Conservation (phyloP, 2,329 filamentous ascomycete species). For the Penicillium decumbens region DNA sequence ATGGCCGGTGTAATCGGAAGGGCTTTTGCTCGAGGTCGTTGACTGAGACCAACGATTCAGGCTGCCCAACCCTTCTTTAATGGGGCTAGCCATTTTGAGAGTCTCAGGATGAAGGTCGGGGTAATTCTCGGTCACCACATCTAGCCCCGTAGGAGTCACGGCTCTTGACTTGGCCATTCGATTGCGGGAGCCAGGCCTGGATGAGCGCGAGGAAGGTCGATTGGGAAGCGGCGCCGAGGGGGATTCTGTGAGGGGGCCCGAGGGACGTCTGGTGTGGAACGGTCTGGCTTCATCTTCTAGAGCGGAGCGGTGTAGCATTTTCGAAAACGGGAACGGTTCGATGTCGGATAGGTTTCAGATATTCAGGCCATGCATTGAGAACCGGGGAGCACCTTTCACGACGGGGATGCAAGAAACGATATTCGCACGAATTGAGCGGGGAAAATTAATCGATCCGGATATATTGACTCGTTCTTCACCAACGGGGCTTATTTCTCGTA, state of each 20-base stretch:
- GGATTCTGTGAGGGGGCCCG: conserved; percentile 13
- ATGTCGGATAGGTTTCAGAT: conserved; percentile 2
- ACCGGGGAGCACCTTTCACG: not conserved
- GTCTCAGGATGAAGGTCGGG: conserved; percentile 11
- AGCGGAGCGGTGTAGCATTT: conserved; percentile 25
- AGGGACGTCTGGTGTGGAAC: conserved; percentile 20
- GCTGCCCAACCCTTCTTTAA: conserved; percentile 47
- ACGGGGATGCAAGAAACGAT: not conserved
- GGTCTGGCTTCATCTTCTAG: conserved; percentile 21
- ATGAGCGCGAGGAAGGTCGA: conserved; percentile 20
- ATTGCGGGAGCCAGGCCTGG: conserved; percentile 18
- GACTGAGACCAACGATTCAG: conserved; percentile 58
- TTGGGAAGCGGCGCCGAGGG: conserved; percentile 11
- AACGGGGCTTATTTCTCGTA: not conserved
- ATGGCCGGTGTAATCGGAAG: conserved; percentile 23
- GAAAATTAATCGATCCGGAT: conserved; percentile 1
- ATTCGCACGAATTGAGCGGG: conserved; percentile 3
- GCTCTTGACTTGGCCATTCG: conserved; percentile 16
- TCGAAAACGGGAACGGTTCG: conserved; percentile 3
- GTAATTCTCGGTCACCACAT: conserved; percentile 16
- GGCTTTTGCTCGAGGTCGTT: conserved; percentile 47
- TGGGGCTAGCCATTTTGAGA: conserved; percentile 20
- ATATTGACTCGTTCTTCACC: conserved; percentile 15
- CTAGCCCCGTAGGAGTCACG: conserved; percentile 17
- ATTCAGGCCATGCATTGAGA: conserved; percentile 5